Evolutionary conservation across 768 basidiomycete genomes (phyloP), one percentile per base, ranked within the genome.

Genomic region (Leccinum subgranulosum): DNA sequence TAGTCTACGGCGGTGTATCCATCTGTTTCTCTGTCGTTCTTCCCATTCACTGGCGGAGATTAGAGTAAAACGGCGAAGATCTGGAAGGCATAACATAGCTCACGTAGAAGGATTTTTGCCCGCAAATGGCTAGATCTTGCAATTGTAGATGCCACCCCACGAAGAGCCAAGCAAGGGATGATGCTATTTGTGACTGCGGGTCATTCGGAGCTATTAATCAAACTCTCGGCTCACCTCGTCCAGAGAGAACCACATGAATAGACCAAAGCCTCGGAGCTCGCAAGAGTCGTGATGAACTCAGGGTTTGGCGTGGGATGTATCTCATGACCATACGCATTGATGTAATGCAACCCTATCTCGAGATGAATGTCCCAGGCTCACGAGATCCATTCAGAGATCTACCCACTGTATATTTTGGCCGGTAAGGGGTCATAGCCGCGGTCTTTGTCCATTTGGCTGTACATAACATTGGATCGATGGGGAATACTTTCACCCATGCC

Each of bases 231-330:
- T 51, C 53, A 87, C 92, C 90, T 93, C 14, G 94, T 98, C 92
- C 92, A 98, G 8, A 98, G 76, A 2, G 94, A 96, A 6, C 94
- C 94, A 67, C 94, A 94, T 3, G 92, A 94, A 69, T 96, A 97
- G 3, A 98, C 85, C 28, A 98, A 75, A 3, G 88, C 76, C 60
- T 90, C 83, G 55, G 81, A 81, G 29, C 78, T 74, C 4, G 74
- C 72, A 10, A 96, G 75, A 52, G 82, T 81, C 12, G 81, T 72
- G 51, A 98, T 67, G 66, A 87, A 92, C 45, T 90, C 90, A 2
- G 86, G 82, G 69, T 95, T 96, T 0, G 94, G 93, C 43, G 83
- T 78, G 17, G 94, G 94, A 66, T 90, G 86, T n/a, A 97, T 88
- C 74, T 96, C 92, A 73, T 87, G 88, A 10, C 92, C 92, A 64